phyloP scores from a whole-genome alignment of 768 basidiomycete species.

The Holtermannia corniformis region DNA sequence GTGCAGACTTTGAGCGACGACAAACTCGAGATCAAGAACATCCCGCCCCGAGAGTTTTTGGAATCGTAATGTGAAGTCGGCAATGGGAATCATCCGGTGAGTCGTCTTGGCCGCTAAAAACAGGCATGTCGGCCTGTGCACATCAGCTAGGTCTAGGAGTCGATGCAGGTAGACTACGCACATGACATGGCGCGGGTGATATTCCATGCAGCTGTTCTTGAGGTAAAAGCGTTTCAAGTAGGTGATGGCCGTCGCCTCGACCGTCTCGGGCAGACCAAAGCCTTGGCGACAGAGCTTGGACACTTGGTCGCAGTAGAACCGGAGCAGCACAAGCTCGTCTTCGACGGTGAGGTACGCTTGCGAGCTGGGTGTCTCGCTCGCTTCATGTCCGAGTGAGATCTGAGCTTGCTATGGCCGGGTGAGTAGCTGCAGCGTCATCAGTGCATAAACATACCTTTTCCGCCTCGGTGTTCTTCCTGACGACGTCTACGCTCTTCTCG shows the following conservation, averaged over 20 bases:
- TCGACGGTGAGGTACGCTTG: constrained; percentile 64
- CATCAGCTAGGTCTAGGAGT: not conserved
- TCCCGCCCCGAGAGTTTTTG: constrained; percentile 70
- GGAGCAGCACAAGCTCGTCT: constrained; percentile 81
- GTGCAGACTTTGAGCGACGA: constrained; percentile 83
- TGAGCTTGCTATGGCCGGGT: constrained; percentile 16
- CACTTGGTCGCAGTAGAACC: constrained; percentile 80
- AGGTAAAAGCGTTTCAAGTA: constrained; percentile 96
- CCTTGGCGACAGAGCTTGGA: constrained; percentile 63
- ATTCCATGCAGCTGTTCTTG: constrained; percentile 97
- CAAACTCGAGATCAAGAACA: constrained; percentile 88
- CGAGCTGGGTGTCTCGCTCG: constrained; percentile 48
- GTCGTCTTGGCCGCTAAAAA: constrained; percentile 96
- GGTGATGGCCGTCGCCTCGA: constrained; percentile 81
- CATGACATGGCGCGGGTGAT: constrained; percentile 99
- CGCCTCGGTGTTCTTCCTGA: constrained; percentile 64
- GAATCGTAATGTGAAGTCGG: constrained; percentile 71
- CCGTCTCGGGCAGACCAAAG: constrained; percentile 82
- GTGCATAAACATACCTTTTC: constrained; percentile 55
- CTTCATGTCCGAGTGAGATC: constrained; percentile 26
- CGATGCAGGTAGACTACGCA: constrained; percentile 44
- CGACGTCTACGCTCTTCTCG: constrained; percentile 61
- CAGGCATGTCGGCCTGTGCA: constrained; percentile 81
- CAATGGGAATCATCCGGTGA: constrained; percentile 83
- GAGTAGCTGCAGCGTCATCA: not conserved